Evolutionary conservation across 116 monocot genomes (phyloP), one percentile per base, ranked within the genome.

Genomic region (Iris pallida): DNA sequence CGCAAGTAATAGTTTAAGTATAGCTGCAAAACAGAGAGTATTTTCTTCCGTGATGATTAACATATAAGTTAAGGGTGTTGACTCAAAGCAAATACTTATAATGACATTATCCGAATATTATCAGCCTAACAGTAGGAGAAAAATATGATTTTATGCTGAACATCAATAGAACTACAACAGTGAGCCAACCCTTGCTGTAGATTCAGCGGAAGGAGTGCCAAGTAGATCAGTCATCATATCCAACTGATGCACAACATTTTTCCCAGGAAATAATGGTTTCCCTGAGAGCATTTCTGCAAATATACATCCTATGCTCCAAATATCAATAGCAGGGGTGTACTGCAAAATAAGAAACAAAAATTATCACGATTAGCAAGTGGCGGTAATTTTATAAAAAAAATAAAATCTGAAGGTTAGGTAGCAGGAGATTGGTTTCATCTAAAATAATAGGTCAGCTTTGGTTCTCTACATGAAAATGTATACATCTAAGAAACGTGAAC

Each of bases 231-330:
- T 83, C 70, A 83, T 83, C 18, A 83, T 51, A 73, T 83, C 83
- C 64, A 83, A 72, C 57, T 83, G 83, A 72, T 83, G 83, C 10
- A 83, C 83, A 5, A 83, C 83, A 76, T 83, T 79, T 76, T 83
- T 83, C 20, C 83, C 83, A 69, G 83, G 83, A 79, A 83, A 83
- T 61, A 83, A 73, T 10, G 83, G 83, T 48, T 72, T 75, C n/a
- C 84, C 80, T 41, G 76, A 73, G 30, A 84, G 68, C 61, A 84
- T 48, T 69, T 84, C 84, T 42, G 84, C 84, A 76, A 80, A 84
- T 76, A 84, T 84, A 57, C 84, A 84, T 54, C 84, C 84, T 54
- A 84, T 84, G 64, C 84, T 84, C 84, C 84, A 84, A 51, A 80
- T 84, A 66, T 84, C 84, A 61, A 84, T 76, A 43, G 84, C 84